These are phyloP conservation scores for Lenzites betulinus DNA, from an alignment of 768 basidiomycete genomes.

Conservation along the genomic window DNA sequence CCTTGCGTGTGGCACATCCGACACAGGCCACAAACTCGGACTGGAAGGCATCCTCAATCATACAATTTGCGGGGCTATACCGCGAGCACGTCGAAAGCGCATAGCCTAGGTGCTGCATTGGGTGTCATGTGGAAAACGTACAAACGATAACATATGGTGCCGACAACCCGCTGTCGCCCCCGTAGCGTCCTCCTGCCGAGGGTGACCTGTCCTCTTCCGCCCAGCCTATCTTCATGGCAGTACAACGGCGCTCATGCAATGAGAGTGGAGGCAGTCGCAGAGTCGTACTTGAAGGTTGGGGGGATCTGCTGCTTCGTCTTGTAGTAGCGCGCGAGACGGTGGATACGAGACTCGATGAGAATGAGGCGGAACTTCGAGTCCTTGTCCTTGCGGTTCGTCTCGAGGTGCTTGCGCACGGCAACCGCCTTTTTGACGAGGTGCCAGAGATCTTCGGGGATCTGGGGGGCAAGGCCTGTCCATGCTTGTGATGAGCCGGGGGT, in stretches of 20 bases:
- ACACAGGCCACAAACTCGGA: no score
- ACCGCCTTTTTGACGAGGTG: slow-evolving; percentile 99
- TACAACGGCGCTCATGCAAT: slow-evolving; percentile 57
- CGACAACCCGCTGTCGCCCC: slow-evolving; percentile 18
- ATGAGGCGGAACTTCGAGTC: slow-evolving; percentile 97
- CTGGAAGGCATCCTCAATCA: no score
- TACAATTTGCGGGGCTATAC: not conserved
- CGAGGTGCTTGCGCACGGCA: slow-evolving; percentile 97
- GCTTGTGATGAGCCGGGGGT: slow-evolving; percentile 27
- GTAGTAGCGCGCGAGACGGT: slow-evolving; percentile 97
- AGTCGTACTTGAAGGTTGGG: slow-evolving; percentile 98
- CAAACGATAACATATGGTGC: slow-evolving; percentile 25
- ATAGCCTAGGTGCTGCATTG: slow-evolving; percentile 29
- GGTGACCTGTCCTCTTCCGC: not conserved
- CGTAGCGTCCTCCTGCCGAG: slow-evolving; percentile 14
- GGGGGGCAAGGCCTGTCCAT: slow-evolving; percentile 87
- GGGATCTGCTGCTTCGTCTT: slow-evolving; percentile 98
- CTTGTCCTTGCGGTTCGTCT: slow-evolving; percentile 98
- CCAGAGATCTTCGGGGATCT: slow-evolving; percentile 99
- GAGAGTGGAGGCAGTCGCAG: slow-evolving; percentile 90
- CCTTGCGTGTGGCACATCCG: not conserved
- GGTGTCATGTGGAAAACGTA: slow-evolving; percentile 26
- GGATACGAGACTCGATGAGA: slow-evolving; percentile 98
- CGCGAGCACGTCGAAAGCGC: slow-evolving; percentile 9
- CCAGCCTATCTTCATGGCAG: slow-evolving; percentile 14